phyloP scores from a whole-genome alignment of 306 rosid species.

The Quercus suber region DNA sequence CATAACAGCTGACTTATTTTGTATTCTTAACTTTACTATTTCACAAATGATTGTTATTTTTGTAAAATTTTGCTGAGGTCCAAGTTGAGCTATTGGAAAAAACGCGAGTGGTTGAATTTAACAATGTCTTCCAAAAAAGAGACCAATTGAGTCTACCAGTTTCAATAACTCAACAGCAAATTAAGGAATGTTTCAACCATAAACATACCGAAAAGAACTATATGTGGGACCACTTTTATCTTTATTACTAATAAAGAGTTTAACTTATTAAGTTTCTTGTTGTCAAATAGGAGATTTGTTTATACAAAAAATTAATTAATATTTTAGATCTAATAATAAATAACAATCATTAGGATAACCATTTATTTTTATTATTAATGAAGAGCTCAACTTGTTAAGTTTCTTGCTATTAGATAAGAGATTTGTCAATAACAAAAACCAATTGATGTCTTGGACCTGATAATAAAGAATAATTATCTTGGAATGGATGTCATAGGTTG shows the following conservation, averaged over 20 bases:
- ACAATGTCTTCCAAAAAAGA: background rate
- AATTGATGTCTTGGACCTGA: no score
- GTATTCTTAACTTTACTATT: background rate
- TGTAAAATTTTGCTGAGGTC: background rate
- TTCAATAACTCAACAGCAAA: background rate
- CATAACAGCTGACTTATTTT: background rate
- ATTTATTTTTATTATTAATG: no score
- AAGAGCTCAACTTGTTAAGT: no score
- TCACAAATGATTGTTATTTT: background rate
- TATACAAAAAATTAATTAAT: no score
- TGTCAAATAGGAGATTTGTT: no score
- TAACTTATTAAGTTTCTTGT: no score
- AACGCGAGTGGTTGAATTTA: background rate
- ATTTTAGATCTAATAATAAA: no score
- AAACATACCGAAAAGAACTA: background rate
- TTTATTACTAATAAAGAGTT: no score
- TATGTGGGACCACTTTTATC: background rate
- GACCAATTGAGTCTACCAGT: background rate
- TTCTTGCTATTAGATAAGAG: no score
- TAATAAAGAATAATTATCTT: no score
- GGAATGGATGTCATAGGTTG: rapidly evolving
- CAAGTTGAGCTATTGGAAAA: background rate
- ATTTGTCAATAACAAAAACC: no score
- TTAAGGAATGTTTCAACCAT: background rate
- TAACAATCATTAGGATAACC: no score